phyloP scores from a whole-genome alignment of 2,329 filamentous ascomycete species.

The Fusarium austroafricanum region DNA sequence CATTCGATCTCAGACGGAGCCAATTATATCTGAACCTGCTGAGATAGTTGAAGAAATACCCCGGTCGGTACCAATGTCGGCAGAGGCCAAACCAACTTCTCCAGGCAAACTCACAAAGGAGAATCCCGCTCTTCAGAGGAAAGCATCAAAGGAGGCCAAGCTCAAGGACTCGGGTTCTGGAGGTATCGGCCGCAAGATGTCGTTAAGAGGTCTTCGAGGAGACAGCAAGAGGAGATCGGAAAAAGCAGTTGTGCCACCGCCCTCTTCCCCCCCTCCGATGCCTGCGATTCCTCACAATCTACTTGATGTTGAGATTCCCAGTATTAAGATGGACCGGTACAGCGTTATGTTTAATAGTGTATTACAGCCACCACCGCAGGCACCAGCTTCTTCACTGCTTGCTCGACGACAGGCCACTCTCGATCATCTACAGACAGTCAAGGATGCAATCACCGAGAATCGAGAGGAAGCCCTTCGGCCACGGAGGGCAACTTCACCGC shows the following conservation, averaged over 20 bases:
- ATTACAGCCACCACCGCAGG: slow-evolving; percentile 61
- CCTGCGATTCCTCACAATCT: slow-evolving; percentile 49
- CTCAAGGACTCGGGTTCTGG: slow-evolving; percentile 37
- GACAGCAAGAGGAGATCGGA: slow-evolving; percentile 39
- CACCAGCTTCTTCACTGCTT: slow-evolving; percentile 55
- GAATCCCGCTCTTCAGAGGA: slow-evolving; percentile 15
- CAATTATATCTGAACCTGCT: slow-evolving; percentile 33
- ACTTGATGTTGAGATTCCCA: slow-evolving; percentile 83
- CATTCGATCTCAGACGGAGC: slow-evolving; percentile 57
- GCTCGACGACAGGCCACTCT: slow-evolving; percentile 69
- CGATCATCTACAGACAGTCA: slow-evolving; percentile 67
- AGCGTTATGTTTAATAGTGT: slow-evolving; percentile 92
- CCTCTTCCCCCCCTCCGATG: slow-evolving; percentile 38
- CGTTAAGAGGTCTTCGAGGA: slow-evolving; percentile 41
- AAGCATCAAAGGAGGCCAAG: slow-evolving; percentile 31
- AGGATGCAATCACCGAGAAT: slow-evolving; percentile 56
- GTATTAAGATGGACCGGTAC: slow-evolving; percentile 85
- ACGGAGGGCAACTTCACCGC: slow-evolving; percentile 63
- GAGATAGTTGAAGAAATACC: slow-evolving; percentile 15
- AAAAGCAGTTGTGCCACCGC: slow-evolving; percentile 23
- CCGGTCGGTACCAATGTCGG: slow-evolving; percentile 9
- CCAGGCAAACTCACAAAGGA: slow-evolving; percentile 31
- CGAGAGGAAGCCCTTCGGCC: slow-evolving; percentile 49
- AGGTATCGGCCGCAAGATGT: slow-evolving; percentile 44
- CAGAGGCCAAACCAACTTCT: slow-evolving; percentile 18